Evolutionary conservation across 164 flowering plant species (phyloP).

Genomic region (Platanus orientalis): DNA sequence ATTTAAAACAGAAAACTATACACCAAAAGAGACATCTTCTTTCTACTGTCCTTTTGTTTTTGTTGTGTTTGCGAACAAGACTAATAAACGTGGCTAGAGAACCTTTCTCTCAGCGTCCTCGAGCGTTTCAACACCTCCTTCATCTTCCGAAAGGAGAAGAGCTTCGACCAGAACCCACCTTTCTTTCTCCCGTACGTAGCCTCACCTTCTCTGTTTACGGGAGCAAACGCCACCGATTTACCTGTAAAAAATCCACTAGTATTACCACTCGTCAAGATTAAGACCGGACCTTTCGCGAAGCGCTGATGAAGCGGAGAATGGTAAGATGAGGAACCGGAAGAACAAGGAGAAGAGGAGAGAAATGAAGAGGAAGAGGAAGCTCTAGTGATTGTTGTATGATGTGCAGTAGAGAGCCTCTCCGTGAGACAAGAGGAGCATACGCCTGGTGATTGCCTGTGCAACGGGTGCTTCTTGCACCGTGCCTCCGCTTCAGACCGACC

Average conservation of each 20-base stretch:
- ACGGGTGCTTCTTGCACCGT: conserved; percentile 33
- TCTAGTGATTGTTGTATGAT: not conserved
- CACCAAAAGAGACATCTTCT: too few species aligned
- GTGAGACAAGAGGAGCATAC: conserved; percentile 30
- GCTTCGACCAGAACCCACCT: conserved; percentile 56
- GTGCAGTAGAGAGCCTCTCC: conserved; percentile 18
- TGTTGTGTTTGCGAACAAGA: too few species aligned
- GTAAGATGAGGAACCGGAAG: conserved; percentile 14
- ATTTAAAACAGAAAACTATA: too few species aligned
- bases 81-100: not conserved
- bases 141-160: conserved; percentile 25
- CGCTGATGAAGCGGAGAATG: conserved; percentile 9
- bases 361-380: conserved; percentile 4
- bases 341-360: conserved; percentile 8
- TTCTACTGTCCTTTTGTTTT: too few species aligned
- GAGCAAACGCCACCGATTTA: conserved; percentile 33
- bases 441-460: conserved; percentile 24
- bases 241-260: conserved; percentile 35
- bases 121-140: conserved; percentile 20
- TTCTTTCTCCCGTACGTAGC: conserved; percentile 25
- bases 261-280: conserved; percentile 12
- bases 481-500: conserved; percentile 14
- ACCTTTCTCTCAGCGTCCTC: conserved; percentile 8
- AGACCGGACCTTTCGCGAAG: conserved; percentile 13
- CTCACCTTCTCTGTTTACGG: conserved; percentile 14